Evolutionary conservation across 805 yeast species (phyloP), one percentile per base, ranked within the genome.

Genomic region (Kuraishia cidri): DNA sequence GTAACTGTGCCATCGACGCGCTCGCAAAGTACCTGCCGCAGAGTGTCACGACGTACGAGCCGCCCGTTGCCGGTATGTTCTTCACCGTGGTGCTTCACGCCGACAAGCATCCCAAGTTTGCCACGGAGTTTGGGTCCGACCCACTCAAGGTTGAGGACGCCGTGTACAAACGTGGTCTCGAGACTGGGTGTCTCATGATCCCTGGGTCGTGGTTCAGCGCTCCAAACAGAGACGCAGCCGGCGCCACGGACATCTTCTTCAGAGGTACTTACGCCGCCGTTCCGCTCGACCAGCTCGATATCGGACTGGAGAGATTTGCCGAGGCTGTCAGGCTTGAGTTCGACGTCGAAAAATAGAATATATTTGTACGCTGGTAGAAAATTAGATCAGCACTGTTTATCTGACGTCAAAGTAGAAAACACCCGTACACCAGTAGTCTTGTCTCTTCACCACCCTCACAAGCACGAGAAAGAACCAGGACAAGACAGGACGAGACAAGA

Each of bases 231-330:
- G 48, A 50, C 17, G 31, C 64, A 26, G 62, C 64, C 33, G 65
- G 64, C 24, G 59, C 61, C 34, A 63, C 66, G 39, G 50, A 53
- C 30, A 56, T 81, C 42, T 82, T 82, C 64, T 83, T 79, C 61
- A 79, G 94, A 72, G 94, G 94, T 42, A 83, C 94, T 20, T 83
- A 80, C 44, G 94, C 92, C 33, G 92, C 94, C 32, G 90, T 82
- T 27, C 78, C 86, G 17, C 65, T 79, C 43, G 85, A 78, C 35
- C 57, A 68, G 39, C 64, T 83, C 43, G 69, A 52, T 34, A 41
- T 47, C 11, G 92, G 92, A 44, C 51, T 83, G 40, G 70, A 73
- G 50, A 75, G 79, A 56, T 75, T 81, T 41, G 84, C 85, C 41
- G 56, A 61, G 34, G 86, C 85, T 34, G 64, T 75, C 31, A 61